Conservation (phyloP, 1,284 basidiomycete genomes). For the Austropuccinia psidii region DNA sequence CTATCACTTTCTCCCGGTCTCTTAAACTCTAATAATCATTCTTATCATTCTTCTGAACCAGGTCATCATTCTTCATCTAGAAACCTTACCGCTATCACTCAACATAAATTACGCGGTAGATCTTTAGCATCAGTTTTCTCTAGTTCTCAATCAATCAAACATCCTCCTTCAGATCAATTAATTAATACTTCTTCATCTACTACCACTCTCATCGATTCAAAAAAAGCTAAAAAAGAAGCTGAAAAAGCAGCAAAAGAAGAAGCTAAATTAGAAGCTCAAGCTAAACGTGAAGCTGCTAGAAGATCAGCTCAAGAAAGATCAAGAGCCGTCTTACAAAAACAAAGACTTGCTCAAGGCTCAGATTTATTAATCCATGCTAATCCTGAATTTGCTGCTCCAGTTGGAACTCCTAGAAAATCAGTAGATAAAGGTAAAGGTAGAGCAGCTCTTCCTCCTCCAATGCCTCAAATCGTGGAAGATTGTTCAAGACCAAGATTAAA, state of each 20-base stretch:
- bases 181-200: conserved; percentile 48
- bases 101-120: conserved; percentile 70
- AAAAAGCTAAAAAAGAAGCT: conserved; percentile 83
- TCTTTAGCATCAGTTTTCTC: conserved; percentile 33
- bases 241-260: conserved; percentile 74
- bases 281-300: conserved; percentile 69
- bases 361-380: conserved; percentile 32
- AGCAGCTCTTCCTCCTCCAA: conserved; percentile 23
- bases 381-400: conserved; percentile 32
- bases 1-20: conserved; percentile 32
- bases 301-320: conserved; percentile 69
- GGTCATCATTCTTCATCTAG: conserved; percentile 10
- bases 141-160: conserved; percentile 31
- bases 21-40: not conserved
- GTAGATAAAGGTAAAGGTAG: conserved; percentile 37
- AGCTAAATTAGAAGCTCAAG: conserved; percentile 55
- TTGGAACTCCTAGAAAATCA: conserved; percentile 30
- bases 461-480: conserved; percentile 37
- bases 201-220: conserved; percentile 58
- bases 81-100: conserved; percentile 52
- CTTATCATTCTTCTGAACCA: not conserved
- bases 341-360: conserved; percentile 46
- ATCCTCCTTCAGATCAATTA: conserved; percentile 25
- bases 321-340: conserved; percentile 89
- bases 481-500: conserved; percentile 9